Evolutionary conservation across 1,284 basidiomycete genomes (phyloP), one percentile per base, ranked within the genome.

Genomic region (Mycena citricolor): DNA sequence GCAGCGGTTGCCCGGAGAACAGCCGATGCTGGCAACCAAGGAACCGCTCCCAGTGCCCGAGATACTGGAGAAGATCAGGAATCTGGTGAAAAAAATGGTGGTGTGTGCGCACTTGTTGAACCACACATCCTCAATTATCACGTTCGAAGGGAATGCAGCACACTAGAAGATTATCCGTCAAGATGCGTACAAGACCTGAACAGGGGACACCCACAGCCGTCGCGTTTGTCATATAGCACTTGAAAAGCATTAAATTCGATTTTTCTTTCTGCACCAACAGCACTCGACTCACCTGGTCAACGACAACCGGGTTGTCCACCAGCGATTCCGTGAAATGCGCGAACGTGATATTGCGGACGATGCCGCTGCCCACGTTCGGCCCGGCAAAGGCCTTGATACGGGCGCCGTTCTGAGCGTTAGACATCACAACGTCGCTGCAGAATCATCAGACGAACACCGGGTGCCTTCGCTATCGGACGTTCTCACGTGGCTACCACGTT

Each of bases 371-470:
- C 6, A 80, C 79, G 31, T 77, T 75, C 3, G 67, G 68, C 0
- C 79, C 79, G 7, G 78, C 78, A 61, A 76, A 82, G 4, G 78
- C 77, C 61, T 83, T 83, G 60, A 83, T 82, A 14, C 80, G 67
- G 0, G 79, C 79, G 0, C 79, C 81, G 51, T 82, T 80, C 49
- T 77, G 66, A 12, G 78, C 74, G 42, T 80, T 77, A 12, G 69
- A 61, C 77, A 82, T 82, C 21, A 67, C 70, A 44, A 83, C 65
- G 52, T 81, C 76, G 40, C 70, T 70, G 28, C 60, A n/a, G 32
- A 21, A n/a, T 4, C 20, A 31, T n/a, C 11, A 29, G 30, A n/a
- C 19, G 24, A n/a, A n/a, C n/a, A n/a, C n/a, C n/a, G n/a, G n/a
- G 2, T 23, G 17, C n/a, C n/a, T n/a, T n/a, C n/a, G n/a, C n/a